A percentile compares a stretch with the other conserved stretches of the same genome.
Evolutionary conservation across 2,329 filamentous ascomycete genomes (phyloP).

Genomic region (Stylonectria norvegica): DNA sequence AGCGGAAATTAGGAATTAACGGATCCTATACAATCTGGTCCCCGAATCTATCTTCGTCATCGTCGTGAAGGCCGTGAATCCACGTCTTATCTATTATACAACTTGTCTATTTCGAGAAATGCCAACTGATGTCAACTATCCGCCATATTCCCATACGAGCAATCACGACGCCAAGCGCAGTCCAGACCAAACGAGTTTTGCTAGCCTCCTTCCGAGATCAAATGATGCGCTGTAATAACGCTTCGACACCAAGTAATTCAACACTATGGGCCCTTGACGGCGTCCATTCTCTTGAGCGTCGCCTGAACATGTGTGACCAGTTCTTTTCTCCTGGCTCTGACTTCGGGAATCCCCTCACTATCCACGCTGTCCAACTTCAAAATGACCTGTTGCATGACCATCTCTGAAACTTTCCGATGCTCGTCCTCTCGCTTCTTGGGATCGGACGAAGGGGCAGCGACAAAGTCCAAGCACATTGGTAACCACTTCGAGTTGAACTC

Average conservation of each 20-base stretch:
- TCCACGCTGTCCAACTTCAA: conserved; percentile 76
- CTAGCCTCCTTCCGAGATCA: conserved; percentile 5
- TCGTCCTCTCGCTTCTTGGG: conserved; percentile 67
- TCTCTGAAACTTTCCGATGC: conserved; percentile 72
- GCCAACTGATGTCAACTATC: conserved; percentile 14
- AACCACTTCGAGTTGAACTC: conserved; percentile 63
- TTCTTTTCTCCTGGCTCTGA: conserved; percentile 64
- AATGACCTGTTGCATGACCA: conserved; percentile 70
- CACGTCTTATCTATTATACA: conserved; percentile 28
- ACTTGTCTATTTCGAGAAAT: conserved; percentile 25
- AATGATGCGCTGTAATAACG: conserved; percentile 4
- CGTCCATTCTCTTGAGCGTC: conserved; percentile 63
- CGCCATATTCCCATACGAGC: not conserved
- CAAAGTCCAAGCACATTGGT: conserved; percentile 63
- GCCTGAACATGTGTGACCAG: conserved; percentile 69
- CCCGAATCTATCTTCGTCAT: conserved; percentile 24
- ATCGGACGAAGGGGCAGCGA: conserved; percentile 60
- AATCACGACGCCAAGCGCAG: conserved; percentile 19
- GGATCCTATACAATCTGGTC: too few relatives aligned
- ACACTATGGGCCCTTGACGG: conserved; percentile 26
- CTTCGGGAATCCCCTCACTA: conserved; percentile 64
- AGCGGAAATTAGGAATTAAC: too few relatives aligned
- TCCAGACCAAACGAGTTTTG: conserved; percentile 17
- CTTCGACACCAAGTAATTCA: conserved; percentile 2
- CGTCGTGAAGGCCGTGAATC: conserved; percentile 18